A percentile compares a stretch with the other conserved stretches of the same genome.
Evolutionary conservation across 2,329 filamentous ascomycete species (phyloP).

Genomic region (Exserohilum rostratum): DNA sequence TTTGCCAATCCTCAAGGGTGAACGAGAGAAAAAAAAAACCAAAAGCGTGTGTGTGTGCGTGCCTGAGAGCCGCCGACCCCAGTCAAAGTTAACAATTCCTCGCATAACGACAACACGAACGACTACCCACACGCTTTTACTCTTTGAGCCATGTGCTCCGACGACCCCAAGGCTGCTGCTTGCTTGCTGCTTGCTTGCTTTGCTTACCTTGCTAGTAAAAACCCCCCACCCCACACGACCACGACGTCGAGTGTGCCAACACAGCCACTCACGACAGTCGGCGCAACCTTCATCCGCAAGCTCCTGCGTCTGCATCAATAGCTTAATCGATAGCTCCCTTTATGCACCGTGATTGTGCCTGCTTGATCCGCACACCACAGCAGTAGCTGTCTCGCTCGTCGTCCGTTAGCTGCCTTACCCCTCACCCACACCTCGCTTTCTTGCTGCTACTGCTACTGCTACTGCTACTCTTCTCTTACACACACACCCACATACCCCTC

Average conservation of each 20-base stretch:
- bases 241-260: no score
- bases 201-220: background rate
- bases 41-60: no score
- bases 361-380: slow-evolving; percentile 9
- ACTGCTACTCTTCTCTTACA: background rate
- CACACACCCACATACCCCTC: background rate
- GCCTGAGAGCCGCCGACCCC: no score
- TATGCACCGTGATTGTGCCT: slow-evolving; percentile 16
- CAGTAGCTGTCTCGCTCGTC: background rate
- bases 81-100: background rate
- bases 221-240: background rate
- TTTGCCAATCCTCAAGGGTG: no score
- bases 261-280: background rate
- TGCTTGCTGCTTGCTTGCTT: no score
- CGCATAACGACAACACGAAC: background rate
- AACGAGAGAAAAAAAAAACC: background rate
- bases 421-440: slow-evolving; percentile 3
- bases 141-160: slow-evolving; percentile 11
- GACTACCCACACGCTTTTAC: background rate
- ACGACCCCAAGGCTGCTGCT: background rate
- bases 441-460: no score
- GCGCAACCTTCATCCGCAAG: slow-evolving; percentile 1
- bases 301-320: slow-evolving; percentile 9
- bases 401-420: background rate
- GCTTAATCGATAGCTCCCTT: slow-evolving; percentile 15